Percentiles rank a stretch among this genome's conserved stretches.
Conservation (phyloP, 805 yeast species). For the Candida morakotiae region DNA sequence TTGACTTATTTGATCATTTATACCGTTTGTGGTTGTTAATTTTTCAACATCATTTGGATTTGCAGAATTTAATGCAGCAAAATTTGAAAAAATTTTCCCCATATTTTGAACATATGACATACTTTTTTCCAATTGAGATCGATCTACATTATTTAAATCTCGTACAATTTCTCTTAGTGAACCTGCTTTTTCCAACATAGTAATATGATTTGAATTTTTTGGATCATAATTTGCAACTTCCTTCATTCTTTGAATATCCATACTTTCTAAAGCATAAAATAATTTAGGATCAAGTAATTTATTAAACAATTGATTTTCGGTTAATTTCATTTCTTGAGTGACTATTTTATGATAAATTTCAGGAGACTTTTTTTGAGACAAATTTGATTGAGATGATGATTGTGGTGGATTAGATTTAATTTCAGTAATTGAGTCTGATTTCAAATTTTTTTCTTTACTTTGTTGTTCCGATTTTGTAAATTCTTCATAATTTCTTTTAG, state of each 20-base stretch:
- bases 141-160: conserved; percentile 23
- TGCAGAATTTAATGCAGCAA: conserved; percentile 6
- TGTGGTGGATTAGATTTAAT: not conserved
- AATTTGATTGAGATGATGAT: not conserved
- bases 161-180: conserved; percentile 22
- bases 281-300: conserved; percentile 25
- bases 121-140: conserved; percentile 21
- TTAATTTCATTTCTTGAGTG: not conserved
- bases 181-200: conserved; percentile 22
- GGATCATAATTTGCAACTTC: conserved; percentile 12
- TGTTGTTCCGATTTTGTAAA: conserved; percentile 2
- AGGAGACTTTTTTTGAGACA: not conserved
- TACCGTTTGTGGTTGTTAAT: conserved; percentile 6
- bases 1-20: conserved; percentile 13
- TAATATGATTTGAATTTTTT: conserved; percentile 12
- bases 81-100: conserved; percentile 16
- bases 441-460: not conserved
- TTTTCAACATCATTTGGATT: conserved; percentile 7
- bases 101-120: conserved; percentile 19
- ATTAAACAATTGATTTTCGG: conserved; percentile 15
- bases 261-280: conserved; percentile 22
- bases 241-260: conserved; percentile 21
- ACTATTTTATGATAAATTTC: not conserved
- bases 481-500: conserved; percentile 2
- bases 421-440: not conserved